Base-by-base conservation (phyloP, 1,284 basidiomycete genomes). In the Jaminaea rosea region DNA sequence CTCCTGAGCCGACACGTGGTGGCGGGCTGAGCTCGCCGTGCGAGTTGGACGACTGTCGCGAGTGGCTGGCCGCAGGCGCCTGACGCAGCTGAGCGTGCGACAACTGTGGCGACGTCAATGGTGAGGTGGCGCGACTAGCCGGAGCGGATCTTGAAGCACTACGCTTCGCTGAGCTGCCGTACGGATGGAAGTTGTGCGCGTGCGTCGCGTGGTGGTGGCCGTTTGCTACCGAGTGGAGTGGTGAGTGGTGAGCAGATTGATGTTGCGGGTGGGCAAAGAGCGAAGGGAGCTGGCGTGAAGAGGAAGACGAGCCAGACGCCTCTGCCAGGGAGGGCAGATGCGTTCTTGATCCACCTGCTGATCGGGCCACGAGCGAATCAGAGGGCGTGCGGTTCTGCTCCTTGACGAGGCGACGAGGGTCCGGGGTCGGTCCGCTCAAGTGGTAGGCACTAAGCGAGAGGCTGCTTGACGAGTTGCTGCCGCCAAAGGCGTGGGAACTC, bases 371-470 rank as follows among this genome's bases (percentile, higher is more conserved):
- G 17, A 3, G 24, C 3, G 15, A 17, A 23, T 42, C 39, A 4
- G 39, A 42, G 5, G 17, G 19, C 11, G 4, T 42, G 7, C 39
- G 17, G 19, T 23, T 23, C 7, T 42, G 39, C 39, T 42, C 39
- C 39, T 42, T 42, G 39, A 42, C 39, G 11, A 42, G 19, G 13
- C 39, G 39, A 11, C 39, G 17, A 21, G 39, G 19, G 11, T 42
- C 19, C 19, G 19, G 19, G 24, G 39, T 17, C 19, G 39, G 39
- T 17, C 39, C 39, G 0, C 59, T 53, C 46, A 67, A 50, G 46
- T 67, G 65, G 50, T 67, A 67, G 11, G 62, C 65, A 23, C 60
- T 60, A 23, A 67, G 53, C 26, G 60, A 63, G 36, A 56, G 36
- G 21, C 28, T 45, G 28, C n/a, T 29, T n/a, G 29, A 29, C 23